Base-by-base conservation (phyloP, 306 rosid genomes). In the Malus orientalis region DNA sequence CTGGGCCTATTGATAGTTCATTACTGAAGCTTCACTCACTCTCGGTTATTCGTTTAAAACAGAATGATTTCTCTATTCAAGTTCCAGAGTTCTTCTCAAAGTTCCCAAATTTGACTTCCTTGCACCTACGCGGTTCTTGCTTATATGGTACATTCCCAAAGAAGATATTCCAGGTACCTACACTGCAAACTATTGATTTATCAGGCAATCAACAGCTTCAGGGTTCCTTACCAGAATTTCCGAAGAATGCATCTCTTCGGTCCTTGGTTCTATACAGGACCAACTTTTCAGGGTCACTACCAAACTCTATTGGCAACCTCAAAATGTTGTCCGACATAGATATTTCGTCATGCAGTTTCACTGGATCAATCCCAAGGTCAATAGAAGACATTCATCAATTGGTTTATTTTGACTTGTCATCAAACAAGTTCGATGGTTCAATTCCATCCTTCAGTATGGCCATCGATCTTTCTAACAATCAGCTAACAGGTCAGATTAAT, bases 1-100 rank as follows among this genome's bases (percentile, higher is more conserved):
- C 67, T 0, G 87, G 85, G 25, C 82, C 86, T 3, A 1, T 67
- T 20, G 60, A 86, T 74, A 0, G 3, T 12, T 84, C 87, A 0
- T 79, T 84, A 12, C 22, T 0, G 78, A 72, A 80, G 12, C 86
- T 86, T 55, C 67, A 0, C 5, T 71, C 66, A 8, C 78, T 86
- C 79, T 75, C 81, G 4, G 83, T 71, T 8, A 83, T 86, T 61
- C 81, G 16, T n/a, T n/a, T n/a, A n/a, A n/a, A n/a, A n/a, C n/a
- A n/a, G n/a, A n/a, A n/a, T 33, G 29, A 57, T n/a, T 33, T 86
- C 29, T 44, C 54, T n/a, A 4, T 71, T 30, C 23, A 54, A 8
- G 84, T 86, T 54, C 89, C 87, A 7, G 45, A 11, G 1, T 62
- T 71, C 44, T 44, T 81, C 36, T 64, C 80, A 6, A 67, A 67